Evolutionary conservation across 1,139 yeast genomes (phyloP).

Genomic region (Diutina mesorugosa): DNA sequence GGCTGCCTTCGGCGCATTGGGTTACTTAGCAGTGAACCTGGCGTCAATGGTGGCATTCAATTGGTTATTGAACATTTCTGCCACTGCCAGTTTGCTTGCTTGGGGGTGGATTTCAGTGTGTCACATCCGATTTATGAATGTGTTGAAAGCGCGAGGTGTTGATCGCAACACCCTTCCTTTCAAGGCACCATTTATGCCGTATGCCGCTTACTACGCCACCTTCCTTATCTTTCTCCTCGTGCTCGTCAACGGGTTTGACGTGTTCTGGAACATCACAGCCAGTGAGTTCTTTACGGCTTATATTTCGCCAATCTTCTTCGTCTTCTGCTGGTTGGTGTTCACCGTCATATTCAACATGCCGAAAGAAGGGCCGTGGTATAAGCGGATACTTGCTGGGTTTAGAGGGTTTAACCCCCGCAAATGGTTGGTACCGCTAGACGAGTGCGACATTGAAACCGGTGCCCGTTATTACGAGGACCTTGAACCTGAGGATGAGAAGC

Average conservation of each 20-base stretch:
- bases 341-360: constrained; percentile 24
- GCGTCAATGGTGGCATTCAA: constrained; percentile 60
- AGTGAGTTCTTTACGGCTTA: constrained; percentile 54
- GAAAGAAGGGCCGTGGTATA: background rate
- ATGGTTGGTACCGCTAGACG: constrained; percentile 30
- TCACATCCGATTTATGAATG: constrained; percentile 56
- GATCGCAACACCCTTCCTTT: constrained; percentile 48
- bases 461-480: constrained; percentile 44
- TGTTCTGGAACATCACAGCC: constrained; percentile 43
- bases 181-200: constrained; percentile 57
- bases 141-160: constrained; percentile 40
- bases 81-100: constrained; percentile 62
- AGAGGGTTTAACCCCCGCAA: background rate
- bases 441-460: constrained; percentile 51
- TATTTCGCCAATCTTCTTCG: constrained; percentile 46
- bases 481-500: constrained; percentile 35
- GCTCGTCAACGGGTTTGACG: constrained; percentile 52
- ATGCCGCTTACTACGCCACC: constrained; percentile 44
- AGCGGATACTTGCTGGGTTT: background rate
- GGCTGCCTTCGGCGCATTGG: constrained; percentile 49
- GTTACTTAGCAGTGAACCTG: constrained; percentile 50
- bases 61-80: constrained; percentile 76
- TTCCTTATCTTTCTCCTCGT: constrained; percentile 38
- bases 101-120: constrained; percentile 60
- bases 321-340: constrained; percentile 36